phyloP scores from a whole-genome alignment of 257 asterid genomes.

The Echites panduratus region DNA sequence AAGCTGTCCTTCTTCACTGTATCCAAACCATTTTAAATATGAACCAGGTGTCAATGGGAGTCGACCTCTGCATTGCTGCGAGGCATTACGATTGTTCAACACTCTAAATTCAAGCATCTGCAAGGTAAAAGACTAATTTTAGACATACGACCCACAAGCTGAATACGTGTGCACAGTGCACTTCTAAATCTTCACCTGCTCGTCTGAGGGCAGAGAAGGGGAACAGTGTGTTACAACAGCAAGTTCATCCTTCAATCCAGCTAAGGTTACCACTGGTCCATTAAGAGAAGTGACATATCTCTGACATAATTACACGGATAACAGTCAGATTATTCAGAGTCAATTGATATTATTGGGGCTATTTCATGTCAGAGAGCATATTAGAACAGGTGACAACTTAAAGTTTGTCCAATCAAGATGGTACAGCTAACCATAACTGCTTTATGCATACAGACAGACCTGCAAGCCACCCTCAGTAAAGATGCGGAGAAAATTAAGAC shows the following conservation, averaged over 20 bases:
- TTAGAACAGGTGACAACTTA: not conserved
- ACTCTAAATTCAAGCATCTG: conserved; percentile 91
- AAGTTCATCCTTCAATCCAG: conserved; percentile 78
- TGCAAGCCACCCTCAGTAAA: conserved; percentile 88
- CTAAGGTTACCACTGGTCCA: conserved; percentile 94
- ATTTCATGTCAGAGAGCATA: not conserved
- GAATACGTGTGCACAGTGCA: not conserved
- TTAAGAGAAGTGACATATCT: conserved; percentile 65
- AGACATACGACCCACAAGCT: conserved; percentile 3
- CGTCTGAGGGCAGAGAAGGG: conserved; percentile 77
- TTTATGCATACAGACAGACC: conserved; percentile 39
- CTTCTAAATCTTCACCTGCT: conserved; percentile 52
- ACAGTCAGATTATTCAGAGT: conserved; percentile 14
- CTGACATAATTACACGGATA: conserved; percentile 32
- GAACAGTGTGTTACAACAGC: conserved; percentile 80
- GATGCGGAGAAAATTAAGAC: conserved; percentile 80
- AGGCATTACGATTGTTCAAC: conserved; percentile 48
- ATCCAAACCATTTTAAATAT: conserved; percentile 81
- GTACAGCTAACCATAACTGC: not conserved
- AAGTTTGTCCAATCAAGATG: not conserved
- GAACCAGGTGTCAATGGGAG: conserved; percentile 96
- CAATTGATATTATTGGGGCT: not conserved
- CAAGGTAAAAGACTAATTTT: conserved; percentile 17
- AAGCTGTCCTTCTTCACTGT: conserved; percentile 86
- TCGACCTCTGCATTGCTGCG: conserved; percentile 52